Base-by-base conservation (phyloP, 2,329 filamentous ascomycete species). In the Escovopsis sp. region DNA sequence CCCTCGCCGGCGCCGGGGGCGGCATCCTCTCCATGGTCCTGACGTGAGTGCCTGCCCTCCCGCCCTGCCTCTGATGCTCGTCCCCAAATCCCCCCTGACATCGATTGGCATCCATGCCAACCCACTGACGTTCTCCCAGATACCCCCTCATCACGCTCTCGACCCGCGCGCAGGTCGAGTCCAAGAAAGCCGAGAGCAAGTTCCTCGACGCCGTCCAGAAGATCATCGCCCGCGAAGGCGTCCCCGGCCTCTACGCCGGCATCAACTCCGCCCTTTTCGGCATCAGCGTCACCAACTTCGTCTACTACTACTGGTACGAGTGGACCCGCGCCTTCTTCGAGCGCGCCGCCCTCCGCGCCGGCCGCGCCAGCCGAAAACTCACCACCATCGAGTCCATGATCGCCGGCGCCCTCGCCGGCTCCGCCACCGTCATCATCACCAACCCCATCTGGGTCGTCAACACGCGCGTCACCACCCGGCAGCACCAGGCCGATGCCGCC, bases 221-320 rank as follows among this genome's bases (percentile, higher is more conserved):
- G 49, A 96, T 98, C 54, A 71, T 98, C 43, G 80, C 87, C 48
- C 82, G 90, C 48, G 90, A 98, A 61, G 90, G 90, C 49, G 64
- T 94, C 38, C 65, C 73, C 2, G 90, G 90, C 23, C 75, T 98
- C 26, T 98, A 96, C 56, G 78, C 90, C 6, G 90, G 90, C 29
- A 74, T 98, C 40, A 85, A 93, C 58, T 92, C 83, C 42, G 90
- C 90, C 35, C 69, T 98, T 31, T 94, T 98, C 58, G 90, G 90
- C 56, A 96, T 98, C 65, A 90, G 82, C 58, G 79, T 98, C 48
- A 98, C 90, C 49, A 98, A 98, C 67, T 98, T 98, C 56, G 88
- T 98, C 33, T 98, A 98, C 70, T 98, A 98, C 65, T 98, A 96
- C 69, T 98, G 84, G 88, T 98, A 96, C 61, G 90, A 98, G 65